Evolutionary conservation across 768 basidiomycete species (phyloP).

Genomic region (Kwoniella sp.): DNA sequence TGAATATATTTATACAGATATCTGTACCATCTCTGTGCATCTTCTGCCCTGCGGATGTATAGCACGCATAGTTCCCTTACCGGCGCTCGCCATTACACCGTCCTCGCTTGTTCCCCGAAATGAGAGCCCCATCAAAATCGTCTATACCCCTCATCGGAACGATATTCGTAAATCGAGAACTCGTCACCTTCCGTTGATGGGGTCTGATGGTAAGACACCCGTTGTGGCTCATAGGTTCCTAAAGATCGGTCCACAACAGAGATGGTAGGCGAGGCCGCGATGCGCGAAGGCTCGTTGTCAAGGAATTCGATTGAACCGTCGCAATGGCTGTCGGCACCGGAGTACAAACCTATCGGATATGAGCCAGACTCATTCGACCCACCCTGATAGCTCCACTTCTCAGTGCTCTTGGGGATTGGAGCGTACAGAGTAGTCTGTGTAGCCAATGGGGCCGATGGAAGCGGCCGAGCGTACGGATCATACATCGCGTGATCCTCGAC

Average conservation of each 20-base stretch:
- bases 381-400: constrained; percentile 23
- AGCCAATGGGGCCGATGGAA: constrained; percentile 29
- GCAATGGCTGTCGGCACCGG: constrained; percentile 15
- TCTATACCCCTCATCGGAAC: constrained; percentile 21
- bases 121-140: too few relatives aligned
- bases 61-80: too few relatives aligned
- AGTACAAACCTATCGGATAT: constrained; percentile 23
- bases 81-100: too few relatives aligned
- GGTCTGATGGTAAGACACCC: constrained; percentile 34
- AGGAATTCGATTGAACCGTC: constrained; percentile 27
- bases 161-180: constrained; percentile 23
- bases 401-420: constrained; percentile 18
- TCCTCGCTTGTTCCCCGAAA: too few relatives aligned
- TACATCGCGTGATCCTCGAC: constrained; percentile 7
- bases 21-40: too few relatives aligned
- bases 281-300: constrained; percentile 13
- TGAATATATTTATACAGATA: too few relatives aligned
- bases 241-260: constrained; percentile 12
- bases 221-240: constrained; percentile 24
- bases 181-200: constrained; percentile 39
- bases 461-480: constrained; percentile 15
- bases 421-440: constrained; percentile 7
- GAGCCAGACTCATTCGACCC: constrained; percentile 11
- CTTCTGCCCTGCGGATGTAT: too few relatives aligned
- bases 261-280: constrained; percentile 18